phyloP scores from a whole-genome alignment of 2,329 filamentous ascomycete species.

The Rhynchosporium agropyri region DNA sequence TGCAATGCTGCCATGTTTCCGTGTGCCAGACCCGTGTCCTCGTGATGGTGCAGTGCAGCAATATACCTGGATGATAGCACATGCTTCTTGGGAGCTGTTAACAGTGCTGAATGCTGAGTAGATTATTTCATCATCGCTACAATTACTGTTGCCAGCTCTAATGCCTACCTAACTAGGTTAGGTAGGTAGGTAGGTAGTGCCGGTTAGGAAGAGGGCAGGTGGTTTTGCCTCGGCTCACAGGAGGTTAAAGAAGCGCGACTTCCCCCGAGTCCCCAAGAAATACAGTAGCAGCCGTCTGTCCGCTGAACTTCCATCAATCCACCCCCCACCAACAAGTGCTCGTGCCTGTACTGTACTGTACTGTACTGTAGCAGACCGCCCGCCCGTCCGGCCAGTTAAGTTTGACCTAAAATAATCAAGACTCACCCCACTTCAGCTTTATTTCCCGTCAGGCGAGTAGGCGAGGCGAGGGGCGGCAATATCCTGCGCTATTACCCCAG shows the following conservation, averaged over 20 bases:
- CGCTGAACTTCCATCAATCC: not conserved
- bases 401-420: constrained; percentile 10
- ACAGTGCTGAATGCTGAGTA: not conserved
- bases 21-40: constrained; percentile 1
- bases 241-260: constrained; percentile 12
- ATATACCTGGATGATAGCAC: constrained; percentile 10
- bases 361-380: not conserved
- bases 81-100: constrained; percentile 11
- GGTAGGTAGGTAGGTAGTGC: not conserved
- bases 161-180: not conserved
- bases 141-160: not conserved
- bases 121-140: constrained; percentile 8
- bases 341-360: not conserved
- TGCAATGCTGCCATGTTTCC: constrained; percentile 10
- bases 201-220: no score
- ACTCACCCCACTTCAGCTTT: constrained; percentile 9
- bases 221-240: constrained; percentile 11
- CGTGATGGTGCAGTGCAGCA: not conserved
- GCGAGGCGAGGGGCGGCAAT: not conserved
- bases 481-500: constrained; percentile 7
- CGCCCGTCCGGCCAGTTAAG: not conserved
- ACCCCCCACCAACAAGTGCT: not conserved
- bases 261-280: not conserved
- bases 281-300: not conserved
- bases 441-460: not conserved